Base-by-base conservation (phyloP, 148 eudicot genomes). In the Dysphania ambrosioides region DNA sequence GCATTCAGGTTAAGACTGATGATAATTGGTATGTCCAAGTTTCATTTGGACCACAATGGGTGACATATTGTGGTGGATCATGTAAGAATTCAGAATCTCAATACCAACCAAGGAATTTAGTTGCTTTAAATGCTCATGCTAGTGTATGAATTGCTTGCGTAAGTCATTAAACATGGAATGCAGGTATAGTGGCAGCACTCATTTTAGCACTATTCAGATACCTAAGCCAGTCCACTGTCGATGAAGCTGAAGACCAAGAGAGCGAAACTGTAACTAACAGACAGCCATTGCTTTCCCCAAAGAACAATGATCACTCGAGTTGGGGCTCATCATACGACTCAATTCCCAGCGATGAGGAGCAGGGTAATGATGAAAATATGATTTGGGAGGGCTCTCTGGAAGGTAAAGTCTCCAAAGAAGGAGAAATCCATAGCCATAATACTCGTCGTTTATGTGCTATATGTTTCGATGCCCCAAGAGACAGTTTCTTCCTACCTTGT, bases 321-420 rank as follows among this genome's bases (percentile, higher is more conserved):
- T 78, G 75, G 87, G 88, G 88, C 8, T 88, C 92, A n/a, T 86
- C 89, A 4, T 88, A 83, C 66, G 92, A 85, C 68, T 85, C 87
- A 12, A 47, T 66, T 44, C 77, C 92, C 23, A 79, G 78, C 10
- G 92, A 86, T 4, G 92, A 86, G 65, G 89, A 84, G 36, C 88
- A 81, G 65, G 89, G 81, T 36, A 84, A 75, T 24, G 24, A 65
- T 23, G 84, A 85, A 36, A 87, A 82, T 74, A 62, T 42, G 44
- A 60, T 70, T 64, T 67, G 30, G 36, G 79, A 74, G 30, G 78
- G 44, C 57, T 73, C 78, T 19, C 68, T 76, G 12, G 78, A 78
- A 64, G 87, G 83, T 18, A 80, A 80, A 65, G 49, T 51, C 15
- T 64, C 53, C 23, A 79, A 70, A 49, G 84, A 74, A n/a, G 84